Percentiles rank a stretch among this genome's conserved stretches.
These are phyloP conservation scores for Prunella vulgaris DNA, from an alignment of 257 asterid genomes.

Conservation along the genomic window DNA sequence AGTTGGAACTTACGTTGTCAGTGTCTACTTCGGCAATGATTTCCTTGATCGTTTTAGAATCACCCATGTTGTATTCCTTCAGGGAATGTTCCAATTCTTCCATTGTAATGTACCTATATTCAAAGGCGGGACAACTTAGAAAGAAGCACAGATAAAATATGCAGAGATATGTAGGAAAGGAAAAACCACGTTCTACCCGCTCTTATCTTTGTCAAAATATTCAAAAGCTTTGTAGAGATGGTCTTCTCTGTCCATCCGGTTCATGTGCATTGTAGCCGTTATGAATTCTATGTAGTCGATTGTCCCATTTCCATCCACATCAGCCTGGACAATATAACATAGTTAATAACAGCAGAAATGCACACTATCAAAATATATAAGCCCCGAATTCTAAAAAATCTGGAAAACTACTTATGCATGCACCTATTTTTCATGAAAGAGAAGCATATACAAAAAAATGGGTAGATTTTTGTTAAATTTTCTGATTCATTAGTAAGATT, in stretches of 20 bases:
- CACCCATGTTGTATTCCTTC: slow-evolving; percentile 77
- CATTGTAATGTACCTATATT: slow-evolving; percentile 65
- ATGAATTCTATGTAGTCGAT: slow-evolving; percentile 85
- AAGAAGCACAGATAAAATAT: slow-evolving; percentile 10
- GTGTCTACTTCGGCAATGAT: slow-evolving; percentile 92
- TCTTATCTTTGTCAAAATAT: slow-evolving; percentile 85
- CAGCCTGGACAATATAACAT: slow-evolving; percentile 53
- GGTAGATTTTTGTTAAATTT: neutral
- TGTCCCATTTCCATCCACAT: slow-evolving; percentile 85
- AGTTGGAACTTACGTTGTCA: slow-evolving; percentile 43
- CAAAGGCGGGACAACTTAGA: slow-evolving; percentile 18
- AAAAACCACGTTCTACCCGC: slow-evolving; percentile 54
- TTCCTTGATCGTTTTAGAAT: slow-evolving; percentile 78
- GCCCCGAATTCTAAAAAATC: no score
- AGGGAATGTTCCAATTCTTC: slow-evolving; percentile 84
- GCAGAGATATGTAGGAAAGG: neutral
- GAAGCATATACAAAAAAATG: no score
- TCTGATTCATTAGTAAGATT: neutral
- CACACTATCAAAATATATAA: no score
- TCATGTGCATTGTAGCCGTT: slow-evolving; percentile 94
- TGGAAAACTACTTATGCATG: no score
- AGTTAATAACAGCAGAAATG: no score
- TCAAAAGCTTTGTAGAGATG: slow-evolving; percentile 83
- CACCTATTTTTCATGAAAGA: neutral
- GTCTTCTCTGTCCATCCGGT: slow-evolving; percentile 87